These are phyloP conservation scores for Paspalum notatum DNA, from an alignment of 176 grass and related monocot species.

Conservation along the genomic window DNA sequence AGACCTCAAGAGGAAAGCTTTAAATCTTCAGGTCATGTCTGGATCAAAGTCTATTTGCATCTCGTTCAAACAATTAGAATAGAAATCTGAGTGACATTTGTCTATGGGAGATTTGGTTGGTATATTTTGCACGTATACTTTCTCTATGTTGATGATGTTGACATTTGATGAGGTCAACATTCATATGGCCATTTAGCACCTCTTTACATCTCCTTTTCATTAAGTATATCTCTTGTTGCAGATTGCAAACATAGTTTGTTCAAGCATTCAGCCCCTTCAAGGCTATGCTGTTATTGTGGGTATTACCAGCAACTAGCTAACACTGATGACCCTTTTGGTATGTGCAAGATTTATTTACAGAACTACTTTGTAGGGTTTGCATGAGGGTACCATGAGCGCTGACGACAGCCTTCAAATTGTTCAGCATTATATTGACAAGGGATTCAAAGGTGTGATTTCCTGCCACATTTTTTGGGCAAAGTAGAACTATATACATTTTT, in stretches of 20 bases:
- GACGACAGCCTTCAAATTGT: conserved; percentile 59
- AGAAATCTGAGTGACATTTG: not conserved
- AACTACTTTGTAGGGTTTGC: conserved; percentile 58
- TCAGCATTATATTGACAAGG: conserved; percentile 76
- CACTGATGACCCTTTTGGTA: not conserved
- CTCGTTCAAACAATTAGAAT: not conserved
- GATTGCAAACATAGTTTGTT: conserved; percentile 79
- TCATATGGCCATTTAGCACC: not conserved
- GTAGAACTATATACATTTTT: not conserved
- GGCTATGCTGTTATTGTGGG: conserved; percentile 57
- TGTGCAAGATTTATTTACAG: conserved; percentile 3
- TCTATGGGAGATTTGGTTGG: not conserved
- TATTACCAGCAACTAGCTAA: conserved; percentile 21
- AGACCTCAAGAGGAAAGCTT: conserved; percentile 79
- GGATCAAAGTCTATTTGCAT: conserved; percentile 6
- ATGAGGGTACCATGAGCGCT: conserved; percentile 55
- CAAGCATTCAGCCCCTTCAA: conserved; percentile 91
- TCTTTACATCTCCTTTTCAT: conserved; percentile 12
- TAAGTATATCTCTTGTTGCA: conserved; percentile 27
- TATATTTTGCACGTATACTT: not conserved
- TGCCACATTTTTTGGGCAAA: not conserved
- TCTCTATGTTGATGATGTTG: not conserved
- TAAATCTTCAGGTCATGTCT: conserved; percentile 77
- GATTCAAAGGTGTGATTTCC: conserved; percentile 69
- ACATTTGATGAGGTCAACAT: not conserved